These are phyloP conservation scores for Pseudogymnoascus sp. DNA, from an alignment of 2,329 filamentous ascomycete species.

Conservation along the genomic window DNA sequence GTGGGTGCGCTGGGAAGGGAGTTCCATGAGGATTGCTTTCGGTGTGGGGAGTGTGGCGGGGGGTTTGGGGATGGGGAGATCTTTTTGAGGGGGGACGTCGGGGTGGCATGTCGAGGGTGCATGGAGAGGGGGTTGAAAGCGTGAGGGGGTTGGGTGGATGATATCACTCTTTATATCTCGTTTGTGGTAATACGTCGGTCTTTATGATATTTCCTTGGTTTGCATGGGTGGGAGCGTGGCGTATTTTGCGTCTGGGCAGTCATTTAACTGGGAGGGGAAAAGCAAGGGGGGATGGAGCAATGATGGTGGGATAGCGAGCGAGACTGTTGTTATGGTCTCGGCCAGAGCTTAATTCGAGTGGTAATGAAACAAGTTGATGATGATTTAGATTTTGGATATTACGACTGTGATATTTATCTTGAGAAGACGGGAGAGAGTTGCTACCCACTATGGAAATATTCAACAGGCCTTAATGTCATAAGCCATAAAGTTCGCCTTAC, in stretches of 20 bases:
- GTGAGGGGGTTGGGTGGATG: background rate
- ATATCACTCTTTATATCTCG: background rate
- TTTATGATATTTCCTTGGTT: background rate
- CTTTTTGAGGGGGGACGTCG: slow-evolving; percentile 49
- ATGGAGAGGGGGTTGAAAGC: slow-evolving; percentile 51
- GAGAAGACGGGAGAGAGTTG: background rate
- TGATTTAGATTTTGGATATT: background rate
- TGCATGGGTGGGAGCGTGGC: background rate
- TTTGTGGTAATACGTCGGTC: background rate
- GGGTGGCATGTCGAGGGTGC: slow-evolving; percentile 52
- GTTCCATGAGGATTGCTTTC: slow-evolving; percentile 91
- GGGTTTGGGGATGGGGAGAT: slow-evolving; percentile 58
- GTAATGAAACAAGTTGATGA: background rate
- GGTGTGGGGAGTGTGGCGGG: slow-evolving; percentile 56
- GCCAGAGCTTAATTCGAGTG: background rate
- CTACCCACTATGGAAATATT: background rate
- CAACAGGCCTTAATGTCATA: background rate
- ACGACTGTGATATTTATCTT: background rate
- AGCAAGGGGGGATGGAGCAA: background rate
- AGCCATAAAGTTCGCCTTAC: background rate
- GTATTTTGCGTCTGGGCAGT: background rate
- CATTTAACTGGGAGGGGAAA: background rate
- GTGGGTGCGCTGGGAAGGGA: slow-evolving; percentile 81
- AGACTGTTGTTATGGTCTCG: background rate
- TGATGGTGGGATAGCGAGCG: background rate